Base-by-base conservation (phyloP, 441 rosid species). In the Codiaeum variegatum region DNA sequence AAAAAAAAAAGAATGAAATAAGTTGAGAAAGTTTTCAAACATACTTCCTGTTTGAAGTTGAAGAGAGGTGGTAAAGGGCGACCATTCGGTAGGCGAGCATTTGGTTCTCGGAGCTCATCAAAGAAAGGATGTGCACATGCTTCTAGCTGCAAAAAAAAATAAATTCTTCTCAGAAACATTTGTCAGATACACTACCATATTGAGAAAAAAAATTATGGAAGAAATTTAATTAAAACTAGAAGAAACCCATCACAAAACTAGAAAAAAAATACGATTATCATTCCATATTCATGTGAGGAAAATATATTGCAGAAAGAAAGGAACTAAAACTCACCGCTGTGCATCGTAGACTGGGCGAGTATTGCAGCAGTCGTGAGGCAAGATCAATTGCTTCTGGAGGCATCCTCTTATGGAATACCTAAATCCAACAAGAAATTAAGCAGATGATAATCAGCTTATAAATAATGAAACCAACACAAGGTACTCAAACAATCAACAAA, bases 381-480 rank as follows among this genome's bases (percentile, higher is more conserved):
- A 95, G 83, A 82, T 95, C 99, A 81, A 95, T 90, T 59, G 98
- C 97, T 74, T 95, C 98, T 0, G 97, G 96, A 77, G 97, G 99
- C 97, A 93, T 93, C 67, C 95, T 90, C 74, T 87, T 95, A 83
- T 91, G 97, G 83, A 95, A 95, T 62, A 93, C 88, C 97, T 95
- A 81, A 55, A 73, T 28, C 69, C 32, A 31, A 8, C 51, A 59
- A 12, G 12, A 60, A 62, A 58, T 18, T 52, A 59, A 66, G 18
- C 70, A 28, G 59, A 63, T 63, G 10, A 62, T 18, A 64, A 56
- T 65, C 29, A n/a, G 19, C 28, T 31, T 6, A 11, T 13, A 65
- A 44, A 19, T 42, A 23, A 21, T 3, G 5, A 9, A 42, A 26
- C 18, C 38, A 32, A 2, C 18, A 38, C n/a, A 28, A 24, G 4